Percentiles rank a stretch among this genome's conserved stretches.
Evolutionary conservation across 495 filamentous ascomycete genomes (phyloP).

Genomic region (Cetradonia linearis): DNA sequence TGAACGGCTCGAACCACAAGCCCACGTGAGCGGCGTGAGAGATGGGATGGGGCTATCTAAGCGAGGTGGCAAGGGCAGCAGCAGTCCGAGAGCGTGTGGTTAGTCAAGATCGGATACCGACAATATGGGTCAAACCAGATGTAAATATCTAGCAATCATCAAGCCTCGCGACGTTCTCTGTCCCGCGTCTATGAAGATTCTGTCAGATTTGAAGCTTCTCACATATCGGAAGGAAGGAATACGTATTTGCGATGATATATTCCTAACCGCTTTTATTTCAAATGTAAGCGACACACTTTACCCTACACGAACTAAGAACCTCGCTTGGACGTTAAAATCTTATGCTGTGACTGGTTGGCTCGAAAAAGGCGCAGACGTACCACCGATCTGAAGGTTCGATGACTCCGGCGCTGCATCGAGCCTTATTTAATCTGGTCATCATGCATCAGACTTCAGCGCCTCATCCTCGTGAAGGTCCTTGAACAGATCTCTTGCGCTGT

Average conservation of each 20-base stretch:
- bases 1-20: not conserved
- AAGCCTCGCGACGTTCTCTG: not conserved
- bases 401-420: conserved; percentile 5
- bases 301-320: not conserved
- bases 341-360: not conserved
- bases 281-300: not conserved
- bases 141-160: not conserved
- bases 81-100: not conserved
- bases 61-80: conserved; percentile 1
- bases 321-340: not conserved
- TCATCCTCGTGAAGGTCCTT: not conserved
- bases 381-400: not conserved
- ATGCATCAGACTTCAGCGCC: not conserved
- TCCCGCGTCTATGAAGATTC: no score
- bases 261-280: not conserved
- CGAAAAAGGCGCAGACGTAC: not conserved
- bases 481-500: not conserved
- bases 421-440: not conserved
- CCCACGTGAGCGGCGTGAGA: not conserved
- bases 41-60: not conserved
- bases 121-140: not conserved
- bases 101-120: not conserved
- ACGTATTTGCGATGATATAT: not conserved
- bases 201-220: not conserved
- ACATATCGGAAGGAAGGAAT: not conserved